Base-by-base conservation (phyloP, 352 stramenopile species). In the Phytophthora boehmeriae region DNA sequence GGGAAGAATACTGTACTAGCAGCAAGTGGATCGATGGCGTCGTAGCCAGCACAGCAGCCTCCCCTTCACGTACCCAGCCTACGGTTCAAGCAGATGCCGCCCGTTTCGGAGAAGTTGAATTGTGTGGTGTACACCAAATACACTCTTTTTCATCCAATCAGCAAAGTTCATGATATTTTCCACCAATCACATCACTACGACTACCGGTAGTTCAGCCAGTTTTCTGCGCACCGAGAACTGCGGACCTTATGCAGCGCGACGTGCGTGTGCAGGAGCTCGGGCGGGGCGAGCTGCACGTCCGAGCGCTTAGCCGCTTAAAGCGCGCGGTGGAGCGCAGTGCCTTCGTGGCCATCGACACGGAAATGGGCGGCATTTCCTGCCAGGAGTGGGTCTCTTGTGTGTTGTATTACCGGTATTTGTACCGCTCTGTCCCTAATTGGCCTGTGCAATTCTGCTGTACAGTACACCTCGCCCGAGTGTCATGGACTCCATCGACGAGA, bases 311-410 rank as follows among this genome's bases (percentile, higher is more conserved):
- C 17, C 70, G 65, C 17, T 66, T 88, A 34, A 54, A 71, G 23
- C 52, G 67, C 13, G 32, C 66, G 2, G 52, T 87, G n/a, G 44
- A 42, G 19, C 54, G 55, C 54, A 78, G 76, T 51, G 73, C 80
- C 34, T 93, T 93, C 57, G 72, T 92, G 43, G 78, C 84, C 16
- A 78, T 93, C 50, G 84, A 93, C 54, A 89, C 82, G 17, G 84
- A 93, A 55, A 86, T 93, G 60, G 83, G 80, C 56, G 84, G 84
- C 2, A 58, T 93, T 51, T 89, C 80, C 8, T 75, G 84, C 55
- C 74, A 74, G 19, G 76, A 89, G 82, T 92, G 73, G 66, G 78
- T 81, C 8, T 27, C 34, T 9, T 10, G 4, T 54, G n/a, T n/a
- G 1, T 54, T 28, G 27, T 10, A 3, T n/a, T 63, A 20, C 54